A percentile compares a stretch with the other conserved stretches of the same genome.
phyloP scores from a whole-genome alignment of 2,329 filamentous ascomycete species.

The Aspergillus hortae region DNA sequence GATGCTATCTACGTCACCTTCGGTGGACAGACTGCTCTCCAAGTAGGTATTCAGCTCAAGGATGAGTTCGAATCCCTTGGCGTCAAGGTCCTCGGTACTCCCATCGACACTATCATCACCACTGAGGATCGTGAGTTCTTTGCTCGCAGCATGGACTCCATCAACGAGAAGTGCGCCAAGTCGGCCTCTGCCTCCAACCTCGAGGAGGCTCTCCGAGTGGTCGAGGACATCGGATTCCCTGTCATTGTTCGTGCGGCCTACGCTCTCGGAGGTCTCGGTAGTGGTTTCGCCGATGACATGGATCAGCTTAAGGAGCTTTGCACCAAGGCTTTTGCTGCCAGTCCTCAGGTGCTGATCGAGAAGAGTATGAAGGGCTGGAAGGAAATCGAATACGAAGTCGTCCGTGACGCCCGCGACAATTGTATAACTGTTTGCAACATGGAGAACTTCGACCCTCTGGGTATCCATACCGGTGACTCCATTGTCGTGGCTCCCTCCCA shows the following conservation, averaged over 20 bases:
- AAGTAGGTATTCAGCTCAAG: constrained; percentile 94
- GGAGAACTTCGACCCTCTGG: constrained; percentile 99
- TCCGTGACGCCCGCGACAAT: constrained; percentile 92
- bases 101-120: constrained; percentile 96
- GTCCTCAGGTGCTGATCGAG: constrained; percentile 94
- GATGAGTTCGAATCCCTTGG: constrained; percentile 92
- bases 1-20: constrained; percentile 98
- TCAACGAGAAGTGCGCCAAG: constrained; percentile 96
- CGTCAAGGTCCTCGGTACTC: constrained; percentile 91
- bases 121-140: constrained; percentile 98
- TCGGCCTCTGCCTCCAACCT: constrained; percentile 87
- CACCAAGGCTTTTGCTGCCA: constrained; percentile 90
- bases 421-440: constrained; percentile 99
- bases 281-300: constrained; percentile 90
- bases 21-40: constrained; percentile 93
- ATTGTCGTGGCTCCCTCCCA: constrained; percentile 97
- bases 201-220: constrained; percentile 82
- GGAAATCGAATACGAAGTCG: constrained; percentile 98
- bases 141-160: constrained; percentile 96
- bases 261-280: constrained; percentile 89
- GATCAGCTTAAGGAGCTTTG: constrained; percentile 80
- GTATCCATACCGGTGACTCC: constrained; percentile 96
- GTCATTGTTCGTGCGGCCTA: constrained; percentile 97
- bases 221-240: constrained; percentile 89
- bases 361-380: constrained; percentile 99